These are phyloP conservation scores for Rhamnella rubrinervis DNA, from an alignment of 331 rosid species.

Conservation along the genomic window DNA sequence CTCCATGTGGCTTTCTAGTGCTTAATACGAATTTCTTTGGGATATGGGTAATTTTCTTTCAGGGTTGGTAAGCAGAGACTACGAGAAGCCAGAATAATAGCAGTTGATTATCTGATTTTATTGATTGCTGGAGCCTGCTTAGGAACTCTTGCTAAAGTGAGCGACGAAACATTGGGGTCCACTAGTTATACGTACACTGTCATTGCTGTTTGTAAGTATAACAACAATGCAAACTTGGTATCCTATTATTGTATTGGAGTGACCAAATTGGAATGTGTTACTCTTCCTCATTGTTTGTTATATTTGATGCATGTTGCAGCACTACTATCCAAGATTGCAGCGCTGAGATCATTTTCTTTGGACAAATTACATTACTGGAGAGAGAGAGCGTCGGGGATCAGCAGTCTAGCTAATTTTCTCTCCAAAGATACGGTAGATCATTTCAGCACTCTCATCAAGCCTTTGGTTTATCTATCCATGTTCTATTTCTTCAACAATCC, in stretches of 20 bases:
- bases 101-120: slow-evolving; percentile 62
- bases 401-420: slow-evolving; percentile 74
- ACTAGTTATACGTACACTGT: slow-evolving; percentile 69
- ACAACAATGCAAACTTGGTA: not conserved
- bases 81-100: slow-evolving; percentile 56
- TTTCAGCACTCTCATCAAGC: slow-evolving; percentile 65
- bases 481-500: slow-evolving; percentile 80
- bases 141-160: slow-evolving; percentile 66
- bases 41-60: slow-evolving; percentile 27
- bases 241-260: not conserved
- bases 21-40: slow-evolving; percentile 15
- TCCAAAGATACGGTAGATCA: slow-evolving; percentile 70
- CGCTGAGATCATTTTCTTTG: slow-evolving; percentile 73
- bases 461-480: slow-evolving; percentile 74
- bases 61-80: slow-evolving; percentile 66
- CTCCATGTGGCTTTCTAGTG: not conserved
- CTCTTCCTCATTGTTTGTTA: slow-evolving; percentile 14
- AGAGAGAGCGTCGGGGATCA: slow-evolving; percentile 80
- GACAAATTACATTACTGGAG: slow-evolving; percentile 83
- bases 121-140: slow-evolving; percentile 76
- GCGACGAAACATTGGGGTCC: slow-evolving; percentile 64
- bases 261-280: not conserved
- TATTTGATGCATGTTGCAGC: slow-evolving; percentile 35
- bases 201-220: slow-evolving; percentile 71
- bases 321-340: slow-evolving; percentile 69